A percentile compares a stretch with the other conserved stretches of the same genome.
These are phyloP conservation scores for Sclerotinia borealis DNA, from an alignment of 2,329 filamentous ascomycete genomes.

Conservation along the genomic window DNA sequence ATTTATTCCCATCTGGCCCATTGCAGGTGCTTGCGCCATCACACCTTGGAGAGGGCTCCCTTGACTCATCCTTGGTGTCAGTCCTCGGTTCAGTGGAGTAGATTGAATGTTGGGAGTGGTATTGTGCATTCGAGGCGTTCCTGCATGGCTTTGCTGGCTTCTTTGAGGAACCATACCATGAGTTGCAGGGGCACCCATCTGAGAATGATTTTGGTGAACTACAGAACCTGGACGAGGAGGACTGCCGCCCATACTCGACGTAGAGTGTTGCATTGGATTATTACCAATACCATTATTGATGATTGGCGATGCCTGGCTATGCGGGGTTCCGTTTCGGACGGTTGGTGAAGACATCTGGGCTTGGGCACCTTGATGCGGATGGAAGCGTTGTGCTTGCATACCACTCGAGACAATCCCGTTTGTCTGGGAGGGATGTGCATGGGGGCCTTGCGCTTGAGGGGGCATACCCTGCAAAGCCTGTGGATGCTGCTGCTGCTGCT, in stretches of 20 bases:
- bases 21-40: conserved; percentile 52
- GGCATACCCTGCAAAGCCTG: conserved; percentile 7
- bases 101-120: conserved; percentile 58
- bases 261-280: conserved; percentile 58
- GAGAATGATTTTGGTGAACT: conserved; percentile 48
- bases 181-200: conserved; percentile 54
- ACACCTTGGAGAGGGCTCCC: conserved; percentile 55
- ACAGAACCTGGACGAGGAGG: conserved; percentile 62
- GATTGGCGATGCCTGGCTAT: conserved; percentile 60
- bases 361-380: conserved; percentile 49
- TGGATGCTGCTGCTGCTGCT: conserved; percentile 32
- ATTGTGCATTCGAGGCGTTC: conserved; percentile 56
- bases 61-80: conserved; percentile 58
- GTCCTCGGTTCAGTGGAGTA: conserved; percentile 50
- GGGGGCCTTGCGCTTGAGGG: conserved; percentile 33
- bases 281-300: conserved; percentile 38
- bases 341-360: conserved; percentile 63
- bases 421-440: conserved; percentile 38
- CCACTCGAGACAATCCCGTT: conserved; percentile 38
- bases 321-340: conserved; percentile 56
- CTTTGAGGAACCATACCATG: conserved; percentile 58
- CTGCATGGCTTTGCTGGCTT: conserved; percentile 61
- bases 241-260: conserved; percentile 62
- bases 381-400: conserved; percentile 34
- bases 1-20: conserved; percentile 49